phyloP scores from a whole-genome alignment of 75 land plant genomes.

The Cryptomeria japonica region DNA sequence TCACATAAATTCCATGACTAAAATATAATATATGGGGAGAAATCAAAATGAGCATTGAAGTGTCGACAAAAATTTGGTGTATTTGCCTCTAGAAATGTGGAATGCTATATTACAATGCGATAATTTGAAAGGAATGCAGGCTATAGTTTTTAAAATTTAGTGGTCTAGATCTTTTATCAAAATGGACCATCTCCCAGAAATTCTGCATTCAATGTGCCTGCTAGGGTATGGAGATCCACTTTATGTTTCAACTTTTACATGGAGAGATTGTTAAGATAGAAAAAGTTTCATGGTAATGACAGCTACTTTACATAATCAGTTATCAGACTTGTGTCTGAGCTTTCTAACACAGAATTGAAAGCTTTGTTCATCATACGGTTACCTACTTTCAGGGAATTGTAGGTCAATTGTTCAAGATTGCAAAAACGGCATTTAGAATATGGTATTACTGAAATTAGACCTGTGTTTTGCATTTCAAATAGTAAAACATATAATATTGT shows the following conservation, averaged over 20 bases:
- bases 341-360: too few relatives aligned
- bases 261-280: background rate
- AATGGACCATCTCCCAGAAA: background rate
- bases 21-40: background rate
- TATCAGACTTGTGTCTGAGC: background rate
- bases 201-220: background rate
- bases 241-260: background rate
- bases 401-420: too few relatives aligned
- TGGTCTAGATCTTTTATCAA: too few relatives aligned
- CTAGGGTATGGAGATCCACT: background rate
- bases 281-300: background rate
- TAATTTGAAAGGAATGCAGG: background rate
- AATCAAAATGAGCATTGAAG: background rate
- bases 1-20: background rate
- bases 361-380: too few relatives aligned
- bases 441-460: too few relatives aligned
- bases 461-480: too few relatives aligned
- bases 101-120: background rate
- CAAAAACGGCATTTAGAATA: too few relatives aligned
- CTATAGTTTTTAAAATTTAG: background rate
- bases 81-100: background rate
- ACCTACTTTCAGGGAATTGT: too few relatives aligned
- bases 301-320: background rate
- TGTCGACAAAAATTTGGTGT: background rate
- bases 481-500: too few relatives aligned